phyloP scores from a whole-genome alignment of 2,329 filamentous ascomycete genomes.

The Helotiales sp. region DNA sequence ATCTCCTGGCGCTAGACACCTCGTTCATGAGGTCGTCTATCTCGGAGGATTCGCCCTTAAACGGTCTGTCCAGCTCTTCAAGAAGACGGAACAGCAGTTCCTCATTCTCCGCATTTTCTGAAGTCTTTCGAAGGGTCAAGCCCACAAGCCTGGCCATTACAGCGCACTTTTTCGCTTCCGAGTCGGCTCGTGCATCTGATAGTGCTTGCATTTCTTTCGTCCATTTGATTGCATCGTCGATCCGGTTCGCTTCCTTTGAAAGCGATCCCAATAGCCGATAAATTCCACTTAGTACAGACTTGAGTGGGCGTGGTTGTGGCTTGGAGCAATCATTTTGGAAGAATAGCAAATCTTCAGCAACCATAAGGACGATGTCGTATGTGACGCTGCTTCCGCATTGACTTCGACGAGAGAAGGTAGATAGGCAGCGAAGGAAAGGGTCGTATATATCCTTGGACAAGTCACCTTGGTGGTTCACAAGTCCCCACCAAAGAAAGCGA shows the following conservation, averaged over 20 bases:
- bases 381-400: constrained; percentile 19
- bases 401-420: constrained; percentile 57
- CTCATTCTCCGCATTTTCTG: constrained; percentile 40
- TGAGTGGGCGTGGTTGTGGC: constrained; percentile 15
- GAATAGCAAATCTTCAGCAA: constrained; percentile 24
- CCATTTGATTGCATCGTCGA: constrained; percentile 57
- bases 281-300: constrained; percentile 26
- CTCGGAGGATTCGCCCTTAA: constrained; percentile 59
- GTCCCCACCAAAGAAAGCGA: constrained; percentile 64
- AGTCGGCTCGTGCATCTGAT: constrained; percentile 24
- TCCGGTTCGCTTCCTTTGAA: constrained; percentile 45
- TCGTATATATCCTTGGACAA: constrained; percentile 64
- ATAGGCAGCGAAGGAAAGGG: constrained; percentile 63
- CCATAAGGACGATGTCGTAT: constrained; percentile 24
- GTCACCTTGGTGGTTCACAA: constrained; percentile 60
- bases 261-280: constrained; percentile 53
- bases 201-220: constrained; percentile 42
- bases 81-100: constrained; percentile 49
- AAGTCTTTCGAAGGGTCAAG: constrained; percentile 49
- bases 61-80: constrained; percentile 55
- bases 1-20: constrained; percentile 55
- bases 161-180: constrained; percentile 43
- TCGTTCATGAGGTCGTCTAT: constrained; percentile 61
- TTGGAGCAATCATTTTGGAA: constrained; percentile 21
- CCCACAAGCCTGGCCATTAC: constrained; percentile 56